These are phyloP conservation scores for Pythium brachiatum DNA, from an alignment of 352 stramenopile species.

Conservation along the genomic window DNA sequence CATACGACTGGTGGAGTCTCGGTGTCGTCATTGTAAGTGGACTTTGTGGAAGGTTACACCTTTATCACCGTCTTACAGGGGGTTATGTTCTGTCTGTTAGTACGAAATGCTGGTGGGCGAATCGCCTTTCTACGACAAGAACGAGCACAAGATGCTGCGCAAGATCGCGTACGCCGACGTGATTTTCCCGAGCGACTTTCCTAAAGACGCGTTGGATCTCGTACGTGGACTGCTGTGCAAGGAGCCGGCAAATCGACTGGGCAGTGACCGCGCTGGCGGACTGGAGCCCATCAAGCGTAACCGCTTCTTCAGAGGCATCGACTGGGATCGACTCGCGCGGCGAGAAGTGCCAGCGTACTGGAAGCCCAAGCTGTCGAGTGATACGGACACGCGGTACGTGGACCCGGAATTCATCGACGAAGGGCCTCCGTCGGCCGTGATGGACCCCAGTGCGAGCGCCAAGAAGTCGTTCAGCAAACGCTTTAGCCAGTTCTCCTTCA, in stretches of 20 bases:
- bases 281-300: conserved; percentile 72
- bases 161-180: conserved; percentile 78
- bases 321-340: conserved; percentile 72
- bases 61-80: background rate
- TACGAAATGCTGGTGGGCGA: conserved; percentile 88
- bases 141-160: conserved; percentile 87
- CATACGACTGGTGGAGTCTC: conserved; percentile 90
- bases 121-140: conserved; percentile 87
- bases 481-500: conserved; percentile 91
- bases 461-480: conserved; percentile 77
- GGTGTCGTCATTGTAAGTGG: conserved; percentile 79
- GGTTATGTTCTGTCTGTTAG: conserved; percentile 30
- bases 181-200: conserved; percentile 75
- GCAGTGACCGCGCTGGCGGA: conserved; percentile 60
- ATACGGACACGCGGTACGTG: conserved; percentile 87
- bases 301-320: conserved; percentile 68
- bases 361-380: conserved; percentile 80
- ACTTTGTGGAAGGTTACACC: too few relatives aligned
- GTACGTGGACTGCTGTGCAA: conserved; percentile 74
- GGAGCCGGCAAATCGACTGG: conserved; percentile 64
- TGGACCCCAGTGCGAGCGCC: conserved; percentile 61
- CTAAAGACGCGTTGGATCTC: conserved; percentile 68
- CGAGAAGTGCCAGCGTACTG: conserved; percentile 77
- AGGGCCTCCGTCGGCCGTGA: conserved; percentile 72
- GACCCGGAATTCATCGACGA: conserved; percentile 88